Evolutionary conservation across 1,284 basidiomycete genomes (phyloP).

Genomic region (Ceratobasidium sp.): DNA sequence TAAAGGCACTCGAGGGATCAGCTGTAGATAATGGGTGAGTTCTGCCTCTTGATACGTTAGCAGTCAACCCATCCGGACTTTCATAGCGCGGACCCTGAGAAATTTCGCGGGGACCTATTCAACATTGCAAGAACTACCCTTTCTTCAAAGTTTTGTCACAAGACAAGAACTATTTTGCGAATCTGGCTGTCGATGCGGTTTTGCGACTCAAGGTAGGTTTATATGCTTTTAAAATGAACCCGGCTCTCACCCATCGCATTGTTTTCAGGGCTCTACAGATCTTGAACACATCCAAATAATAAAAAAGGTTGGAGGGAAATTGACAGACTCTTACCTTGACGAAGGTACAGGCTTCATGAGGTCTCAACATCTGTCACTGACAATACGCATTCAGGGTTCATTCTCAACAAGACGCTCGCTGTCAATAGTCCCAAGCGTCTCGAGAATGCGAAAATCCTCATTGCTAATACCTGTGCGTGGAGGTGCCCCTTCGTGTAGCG

Average conservation of each 20-base stretch:
- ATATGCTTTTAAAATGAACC: neutral
- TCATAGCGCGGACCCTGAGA: slow-evolving; percentile 68
- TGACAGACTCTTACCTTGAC: slow-evolving; percentile 97
- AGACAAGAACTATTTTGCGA: slow-evolving; percentile 99
- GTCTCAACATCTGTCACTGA: neutral
- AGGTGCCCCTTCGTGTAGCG: neutral
- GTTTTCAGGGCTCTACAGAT: slow-evolving; percentile 83
- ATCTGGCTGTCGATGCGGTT: slow-evolving; percentile 97
- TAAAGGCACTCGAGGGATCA: slow-evolving; percentile 81
- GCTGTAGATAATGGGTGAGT: slow-evolving; percentile 86
- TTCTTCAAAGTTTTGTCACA: slow-evolving; percentile 96
- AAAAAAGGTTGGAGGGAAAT: slow-evolving; percentile 98
- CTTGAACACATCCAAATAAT: slow-evolving; percentile 99
- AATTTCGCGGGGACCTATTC: slow-evolving; percentile 89
- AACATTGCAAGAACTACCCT: slow-evolving; percentile 97
- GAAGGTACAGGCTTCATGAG: slow-evolving; percentile 65
- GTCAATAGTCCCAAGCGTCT: slow-evolving; percentile 94
- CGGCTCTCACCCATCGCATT: neutral
- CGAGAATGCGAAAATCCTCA: slow-evolving; percentile 95
- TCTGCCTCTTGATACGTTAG: slow-evolving; percentile 13
- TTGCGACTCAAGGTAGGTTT: slow-evolving; percentile 80
- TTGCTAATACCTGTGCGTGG: slow-evolving; percentile 88
- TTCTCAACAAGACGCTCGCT: slow-evolving; percentile 95
- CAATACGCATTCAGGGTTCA: slow-evolving; percentile 72
- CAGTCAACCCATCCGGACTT: slow-evolving; percentile 17